phyloP scores from a whole-genome alignment of 345 rosid species.

The Ailanthus altissimus region DNA sequence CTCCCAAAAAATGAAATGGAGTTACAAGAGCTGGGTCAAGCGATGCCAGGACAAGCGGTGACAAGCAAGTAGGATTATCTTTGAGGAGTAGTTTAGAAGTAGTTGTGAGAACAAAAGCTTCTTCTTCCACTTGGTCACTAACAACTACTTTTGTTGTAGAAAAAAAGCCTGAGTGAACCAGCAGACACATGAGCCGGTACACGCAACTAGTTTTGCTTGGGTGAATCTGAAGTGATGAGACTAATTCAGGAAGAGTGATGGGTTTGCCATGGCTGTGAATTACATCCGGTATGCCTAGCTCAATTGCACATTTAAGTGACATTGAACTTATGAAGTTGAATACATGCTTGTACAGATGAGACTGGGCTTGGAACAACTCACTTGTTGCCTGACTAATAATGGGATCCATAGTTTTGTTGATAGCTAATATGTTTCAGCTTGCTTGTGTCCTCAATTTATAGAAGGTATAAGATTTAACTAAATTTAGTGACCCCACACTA shows the following conservation, averaged over 20 bases:
- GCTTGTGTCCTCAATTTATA: too few species aligned
- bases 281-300: conserved; percentile 44
- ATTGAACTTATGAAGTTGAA: conserved; percentile 32
- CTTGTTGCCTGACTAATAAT: too few species aligned
- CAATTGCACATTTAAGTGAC: conserved; percentile 44
- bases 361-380: conserved; percentile 32
- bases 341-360: conserved; percentile 31
- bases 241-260: conserved; percentile 34
- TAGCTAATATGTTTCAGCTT: too few species aligned
- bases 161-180: conserved; percentile 49
- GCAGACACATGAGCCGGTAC: conserved; percentile 38
- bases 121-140: neutral
- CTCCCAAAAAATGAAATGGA: conserved; percentile 28
- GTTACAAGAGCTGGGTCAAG: conserved; percentile 23
- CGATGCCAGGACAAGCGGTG: neutral
- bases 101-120: conserved; percentile 27
- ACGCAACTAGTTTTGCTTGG: conserved; percentile 24
- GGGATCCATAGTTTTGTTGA: neutral
- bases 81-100: conserved; percentile 27
- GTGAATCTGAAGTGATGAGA: conserved; percentile 15
- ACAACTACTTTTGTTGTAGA: neutral
- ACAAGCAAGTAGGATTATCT: conserved; percentile 3
- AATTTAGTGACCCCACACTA: too few species aligned
- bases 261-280: conserved; percentile 41
- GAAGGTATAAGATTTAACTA: too few species aligned